phyloP scores from a whole-genome alignment of 192 early-diverging fungal genomes.

The Chytriomyces sp. region DNA sequence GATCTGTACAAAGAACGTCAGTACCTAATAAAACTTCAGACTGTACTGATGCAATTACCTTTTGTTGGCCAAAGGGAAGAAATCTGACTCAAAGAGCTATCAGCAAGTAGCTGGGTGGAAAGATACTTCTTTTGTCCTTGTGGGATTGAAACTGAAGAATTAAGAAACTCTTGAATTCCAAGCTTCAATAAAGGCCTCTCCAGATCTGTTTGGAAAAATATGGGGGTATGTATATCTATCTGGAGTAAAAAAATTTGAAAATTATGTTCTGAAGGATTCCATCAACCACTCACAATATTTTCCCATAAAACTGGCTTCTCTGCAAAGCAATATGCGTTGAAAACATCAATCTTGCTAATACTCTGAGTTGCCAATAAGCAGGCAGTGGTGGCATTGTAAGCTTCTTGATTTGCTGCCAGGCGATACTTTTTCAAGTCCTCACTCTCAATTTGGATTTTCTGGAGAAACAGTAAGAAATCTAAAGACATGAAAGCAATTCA shows the following conservation, averaged over 20 bases:
- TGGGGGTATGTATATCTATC: slow-evolving; percentile 11
- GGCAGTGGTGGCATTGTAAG: slow-evolving; percentile 15
- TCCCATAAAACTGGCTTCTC: slow-evolving; percentile 64
- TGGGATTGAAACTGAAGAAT: neutral
- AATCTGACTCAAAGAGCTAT: slow-evolving; percentile 65
- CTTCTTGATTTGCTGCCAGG: slow-evolving; percentile 7
- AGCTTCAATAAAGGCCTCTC: slow-evolving; percentile 19
- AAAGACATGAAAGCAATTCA: too few species aligned
- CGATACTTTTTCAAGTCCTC: neutral
- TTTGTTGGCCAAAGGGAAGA: neutral
- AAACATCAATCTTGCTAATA: slow-evolving; percentile 38
- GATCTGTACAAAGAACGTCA: too few species aligned
- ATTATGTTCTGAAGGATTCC: neutral
- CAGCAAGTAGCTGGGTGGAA: slow-evolving; percentile 59
- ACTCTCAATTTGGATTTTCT: slow-evolving; percentile 1
- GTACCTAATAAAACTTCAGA: too few species aligned
- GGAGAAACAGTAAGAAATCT: too few species aligned
- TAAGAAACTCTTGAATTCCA: slow-evolving; percentile 35
- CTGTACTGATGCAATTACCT: too few species aligned
- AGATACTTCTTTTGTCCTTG: slow-evolving; percentile 43
- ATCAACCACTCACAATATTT: slow-evolving; percentile 65
- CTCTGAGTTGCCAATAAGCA: slow-evolving; percentile 22
- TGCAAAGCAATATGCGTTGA: slow-evolving; percentile 60
- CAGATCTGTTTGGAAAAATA: slow-evolving; percentile 32
- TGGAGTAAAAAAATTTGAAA: neutral